Evolutionary conservation across 2,329 filamentous ascomycete species (phyloP).

Genomic region (Aureobasidium lini): DNA sequence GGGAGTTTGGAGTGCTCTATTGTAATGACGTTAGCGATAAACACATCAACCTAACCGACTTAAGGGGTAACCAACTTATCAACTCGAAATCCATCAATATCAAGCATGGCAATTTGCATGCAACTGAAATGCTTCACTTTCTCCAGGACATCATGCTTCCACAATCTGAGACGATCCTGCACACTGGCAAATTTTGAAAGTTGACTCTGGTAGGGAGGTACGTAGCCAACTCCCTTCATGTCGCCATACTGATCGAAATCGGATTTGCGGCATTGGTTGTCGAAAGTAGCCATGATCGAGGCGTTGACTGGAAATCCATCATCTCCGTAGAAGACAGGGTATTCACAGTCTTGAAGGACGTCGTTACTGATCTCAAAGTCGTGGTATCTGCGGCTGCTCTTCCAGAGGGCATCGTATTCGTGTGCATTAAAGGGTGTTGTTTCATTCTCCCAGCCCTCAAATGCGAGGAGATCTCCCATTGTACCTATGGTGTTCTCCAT

Average conservation of each 20-base stretch:
- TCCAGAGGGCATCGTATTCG: constrained; percentile 54
- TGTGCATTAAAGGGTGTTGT: constrained; percentile 49
- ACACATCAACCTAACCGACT: too few relatives aligned
- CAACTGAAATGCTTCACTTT: constrained; percentile 56
- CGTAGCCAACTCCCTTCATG: constrained; percentile 55
- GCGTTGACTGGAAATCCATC: constrained; percentile 47
- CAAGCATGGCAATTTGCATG: constrained; percentile 53
- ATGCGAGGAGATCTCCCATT: constrained; percentile 56
- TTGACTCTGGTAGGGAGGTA: constrained; percentile 56
- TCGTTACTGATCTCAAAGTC: constrained; percentile 51
- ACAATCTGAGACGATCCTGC: constrained; percentile 59
- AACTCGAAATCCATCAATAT: constrained; percentile 59
- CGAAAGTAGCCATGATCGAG: constrained; percentile 23
- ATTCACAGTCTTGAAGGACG: constrained; percentile 43
- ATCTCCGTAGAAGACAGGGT: constrained; percentile 55
- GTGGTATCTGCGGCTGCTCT: constrained; percentile 46
- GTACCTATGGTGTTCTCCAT: constrained; percentile 60
- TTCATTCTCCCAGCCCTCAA: constrained; percentile 52
- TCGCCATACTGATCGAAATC: constrained; percentile 47
- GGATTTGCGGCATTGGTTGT: constrained; percentile 1
- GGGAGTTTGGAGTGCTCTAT: constrained; percentile 50
- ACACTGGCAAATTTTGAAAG: constrained; percentile 60
- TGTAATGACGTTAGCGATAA: too few relatives aligned
- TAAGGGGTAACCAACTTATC: constrained; percentile 40
- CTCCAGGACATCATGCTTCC: constrained; percentile 50